These are phyloP conservation scores for Aspergillus puulaauensis DNA, from an alignment of 2,329 filamentous ascomycete species.

Conservation along the genomic window DNA sequence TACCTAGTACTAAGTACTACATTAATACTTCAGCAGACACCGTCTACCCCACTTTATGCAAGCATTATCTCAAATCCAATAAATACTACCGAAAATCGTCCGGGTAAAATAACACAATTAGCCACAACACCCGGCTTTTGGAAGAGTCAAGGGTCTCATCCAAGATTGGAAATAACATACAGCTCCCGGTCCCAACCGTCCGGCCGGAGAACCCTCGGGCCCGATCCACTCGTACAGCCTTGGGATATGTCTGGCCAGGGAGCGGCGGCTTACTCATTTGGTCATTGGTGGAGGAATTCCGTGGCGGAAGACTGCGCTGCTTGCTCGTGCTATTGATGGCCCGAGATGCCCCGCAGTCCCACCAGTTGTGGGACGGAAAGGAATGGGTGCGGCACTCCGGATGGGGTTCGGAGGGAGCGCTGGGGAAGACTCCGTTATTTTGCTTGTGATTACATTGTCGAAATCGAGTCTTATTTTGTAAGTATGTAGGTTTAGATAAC, in stretches of 20 bases:
- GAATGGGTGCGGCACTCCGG: too few species aligned
- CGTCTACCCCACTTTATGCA: background rate
- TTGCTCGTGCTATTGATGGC: slow-evolving; percentile 31
- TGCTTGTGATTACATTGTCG: background rate
- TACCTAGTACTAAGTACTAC: too few species aligned
- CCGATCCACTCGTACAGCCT: background rate
- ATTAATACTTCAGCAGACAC: background rate
- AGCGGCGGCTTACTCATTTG: background rate
- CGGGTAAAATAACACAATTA: background rate
- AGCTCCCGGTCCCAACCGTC: background rate
- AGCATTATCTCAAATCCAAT: background rate
- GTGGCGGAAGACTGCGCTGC: background rate
- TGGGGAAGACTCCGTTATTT: background rate
- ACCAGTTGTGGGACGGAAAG: slow-evolving; percentile 8
- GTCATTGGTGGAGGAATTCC: slow-evolving; percentile 17
- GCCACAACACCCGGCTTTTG: background rate
- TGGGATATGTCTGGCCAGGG: background rate
- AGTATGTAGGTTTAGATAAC: background rate
- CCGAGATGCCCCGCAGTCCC: slow-evolving; percentile 26
- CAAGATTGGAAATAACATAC: background rate
- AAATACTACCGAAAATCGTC: background rate
- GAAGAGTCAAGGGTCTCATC: background rate
- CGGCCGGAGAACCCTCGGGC: background rate
- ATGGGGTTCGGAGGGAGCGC: too few species aligned
- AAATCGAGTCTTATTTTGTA: background rate